Evolutionary conservation across 1,284 basidiomycete genomes (phyloP), one percentile per base, ranked within the genome.

Genomic region (Vanrija sp.): DNA sequence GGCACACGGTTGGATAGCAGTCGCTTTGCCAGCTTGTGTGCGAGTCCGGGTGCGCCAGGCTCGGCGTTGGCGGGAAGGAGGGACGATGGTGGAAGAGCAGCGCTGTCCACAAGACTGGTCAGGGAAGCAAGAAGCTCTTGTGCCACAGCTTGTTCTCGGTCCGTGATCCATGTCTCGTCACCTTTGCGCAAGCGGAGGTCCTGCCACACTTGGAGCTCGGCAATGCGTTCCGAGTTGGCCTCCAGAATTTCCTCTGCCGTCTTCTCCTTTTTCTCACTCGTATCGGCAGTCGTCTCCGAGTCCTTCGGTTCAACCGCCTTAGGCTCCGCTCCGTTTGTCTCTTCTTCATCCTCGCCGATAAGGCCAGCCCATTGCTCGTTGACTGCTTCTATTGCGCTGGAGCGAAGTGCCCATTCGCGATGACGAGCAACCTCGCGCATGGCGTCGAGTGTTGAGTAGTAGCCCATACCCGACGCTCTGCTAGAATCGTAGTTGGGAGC

Each of bases 151-250:
- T 64, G 55, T 51, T 73, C 73, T 28, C 72, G 61, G 19, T 71
- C 63, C 7, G 58, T 62, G 6, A 57, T 44, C 52, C 46, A 58
- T 23, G 46, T 21, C 6, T 40, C 50, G 38, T 63, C 55, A 8
- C 66, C 67, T 38, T 62, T 60, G 19, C 62, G 50, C 5, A 69
- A 43, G 15, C 73, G 52, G 25, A 65, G 25, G 1, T 67, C 62
- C 46, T 75, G 72, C 72, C 73, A 73, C 5, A 57, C 61, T 39
- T 68, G 60, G 51, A 75, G 57, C 57, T 75, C 73, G 23, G 61
- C 58, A 26, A 75, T 63, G 42, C 65, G 55, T 8, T 49, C 60
- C 12, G 55, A 56, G 49, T 75, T 75, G 38, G 65, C 60, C 5
- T 55, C 51, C 43, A 74, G 54, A 2, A 65, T 46, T 21, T 63